Evolutionary conservation across 495 filamentous ascomycete species (phyloP).

Genomic region (Apiosordaria backusii): DNA sequence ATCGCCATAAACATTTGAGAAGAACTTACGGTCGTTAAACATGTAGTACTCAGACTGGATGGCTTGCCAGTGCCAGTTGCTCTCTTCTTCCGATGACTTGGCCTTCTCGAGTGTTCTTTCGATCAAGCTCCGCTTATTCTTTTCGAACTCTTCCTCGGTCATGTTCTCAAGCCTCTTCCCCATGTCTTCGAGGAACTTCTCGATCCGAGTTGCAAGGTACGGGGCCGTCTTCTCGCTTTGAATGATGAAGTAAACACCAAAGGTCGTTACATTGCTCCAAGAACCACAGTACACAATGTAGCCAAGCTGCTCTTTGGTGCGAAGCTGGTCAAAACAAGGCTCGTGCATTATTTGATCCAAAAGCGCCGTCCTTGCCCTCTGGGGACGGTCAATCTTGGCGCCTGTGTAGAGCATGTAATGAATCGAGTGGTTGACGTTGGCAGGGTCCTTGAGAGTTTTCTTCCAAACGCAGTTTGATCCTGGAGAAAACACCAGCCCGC

Average conservation of each 20-base stretch:
- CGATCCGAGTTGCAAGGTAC: conserved; percentile 84
- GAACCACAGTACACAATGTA: conserved; percentile 90
- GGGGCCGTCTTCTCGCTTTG: conserved; percentile 83
- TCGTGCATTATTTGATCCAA: conserved; percentile 91
- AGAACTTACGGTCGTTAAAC: conserved; percentile 69
- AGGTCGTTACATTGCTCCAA: conserved; percentile 63
- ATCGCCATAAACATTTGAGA: neutral
- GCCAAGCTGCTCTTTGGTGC: conserved; percentile 96
- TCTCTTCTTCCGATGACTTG: conserved; percentile 88
- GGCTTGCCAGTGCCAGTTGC: conserved; percentile 74
- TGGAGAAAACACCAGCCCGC: conserved; percentile 72
- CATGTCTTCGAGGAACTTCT: conserved; percentile 70
- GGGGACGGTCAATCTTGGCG: conserved; percentile 58
- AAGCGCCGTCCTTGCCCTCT: conserved; percentile 76
- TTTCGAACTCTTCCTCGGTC: conserved; percentile 81
- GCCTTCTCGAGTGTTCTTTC: conserved; percentile 86
- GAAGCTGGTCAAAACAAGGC: conserved; percentile 86
- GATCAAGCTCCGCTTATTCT: conserved; percentile 84
- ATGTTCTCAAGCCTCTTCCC: conserved; percentile 65
- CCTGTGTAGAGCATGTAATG: conserved; percentile 86
- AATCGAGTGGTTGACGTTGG: conserved; percentile 95
- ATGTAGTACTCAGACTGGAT: conserved; percentile 84
- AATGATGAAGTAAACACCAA: conserved; percentile 86
- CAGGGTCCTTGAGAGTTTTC: conserved; percentile 75
- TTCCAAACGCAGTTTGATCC: conserved; percentile 81